Percentiles rank a stretch among this genome's conserved stretches.
phyloP scores from a whole-genome alignment of 495 filamentous ascomycete species.

The Hypoxylon lienhwacheense region DNA sequence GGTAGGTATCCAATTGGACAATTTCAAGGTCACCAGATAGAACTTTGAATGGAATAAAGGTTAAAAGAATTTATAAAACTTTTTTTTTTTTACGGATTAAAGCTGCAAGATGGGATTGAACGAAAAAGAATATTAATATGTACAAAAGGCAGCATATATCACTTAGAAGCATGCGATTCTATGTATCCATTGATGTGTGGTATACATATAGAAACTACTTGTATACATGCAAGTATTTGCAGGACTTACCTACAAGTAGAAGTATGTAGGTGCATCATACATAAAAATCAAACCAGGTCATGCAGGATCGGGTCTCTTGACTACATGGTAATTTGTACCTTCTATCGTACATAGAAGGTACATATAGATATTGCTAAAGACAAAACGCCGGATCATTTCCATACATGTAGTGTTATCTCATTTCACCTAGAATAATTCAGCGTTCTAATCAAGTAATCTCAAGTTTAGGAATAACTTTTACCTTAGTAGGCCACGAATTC shows the following conservation, averaged over 20 bases:
- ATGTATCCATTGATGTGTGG: no score
- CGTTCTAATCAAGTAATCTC: no score
- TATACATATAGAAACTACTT: neutral
- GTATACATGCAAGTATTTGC: no score
- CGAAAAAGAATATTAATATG: slow-evolving; percentile 8
- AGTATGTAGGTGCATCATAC: no score
- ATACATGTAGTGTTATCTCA: slow-evolving; percentile 37
- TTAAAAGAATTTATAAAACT: no score
- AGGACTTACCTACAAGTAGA: no score
- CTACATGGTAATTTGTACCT: no score
- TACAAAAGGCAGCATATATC: slow-evolving; percentile 18
- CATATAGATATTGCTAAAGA: no score
- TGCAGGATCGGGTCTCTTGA: no score
- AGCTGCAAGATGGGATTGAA: slow-evolving; percentile 8
- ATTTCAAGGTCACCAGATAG: slow-evolving; percentile 8
- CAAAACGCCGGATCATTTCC: slow-evolving; percentile 28
- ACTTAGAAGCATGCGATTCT: no score
- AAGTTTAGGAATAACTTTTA: slow-evolving; percentile 6
- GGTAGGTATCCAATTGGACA: slow-evolving; percentile 3
- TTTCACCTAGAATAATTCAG: neutral
- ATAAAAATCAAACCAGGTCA: no score
- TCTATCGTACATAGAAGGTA: no score
- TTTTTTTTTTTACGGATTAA: slow-evolving; percentile 16
- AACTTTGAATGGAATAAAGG: slow-evolving; percentile 6
- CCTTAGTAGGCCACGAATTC: slow-evolving; percentile 12